Evolutionary conservation across 2,329 filamentous ascomycete genomes (phyloP).

Genomic region (Exophiala sp.): DNA sequence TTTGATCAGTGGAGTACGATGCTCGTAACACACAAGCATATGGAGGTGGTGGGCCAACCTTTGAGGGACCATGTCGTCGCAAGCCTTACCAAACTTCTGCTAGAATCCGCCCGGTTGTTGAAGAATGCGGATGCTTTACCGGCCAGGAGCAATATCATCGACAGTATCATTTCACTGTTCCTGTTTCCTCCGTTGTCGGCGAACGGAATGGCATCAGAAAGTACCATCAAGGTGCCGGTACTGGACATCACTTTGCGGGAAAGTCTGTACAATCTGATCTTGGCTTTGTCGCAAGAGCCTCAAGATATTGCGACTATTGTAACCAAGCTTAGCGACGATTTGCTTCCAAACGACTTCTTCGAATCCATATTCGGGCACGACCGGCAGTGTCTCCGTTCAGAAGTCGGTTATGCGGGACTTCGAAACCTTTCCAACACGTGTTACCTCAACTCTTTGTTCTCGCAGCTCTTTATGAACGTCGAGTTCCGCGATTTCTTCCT

Average conservation of each 20-base stretch:
- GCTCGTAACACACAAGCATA: constrained; percentile 40
- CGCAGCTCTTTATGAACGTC: constrained; percentile 93
- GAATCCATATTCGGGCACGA: constrained; percentile 18
- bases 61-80: constrained; percentile 40
- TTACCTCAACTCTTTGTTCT: constrained; percentile 90
- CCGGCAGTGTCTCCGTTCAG: constrained; percentile 52
- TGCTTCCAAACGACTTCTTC: constrained; percentile 24
- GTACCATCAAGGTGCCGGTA: constrained; percentile 41
- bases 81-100: constrained; percentile 41
- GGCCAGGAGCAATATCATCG: constrained; percentile 39
- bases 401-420: constrained; percentile 81
- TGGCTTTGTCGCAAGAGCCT: constrained; percentile 49
- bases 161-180: constrained; percentile 56
- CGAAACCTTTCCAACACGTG: constrained; percentile 91
- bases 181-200: constrained; percentile 56
- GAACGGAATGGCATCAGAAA: constrained; percentile 21
- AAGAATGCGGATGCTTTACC: constrained; percentile 13
- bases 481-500: constrained; percentile 82
- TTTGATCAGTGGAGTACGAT: constrained; percentile 40
- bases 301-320: constrained; percentile 40
- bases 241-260: constrained; percentile 53
- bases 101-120: constrained; percentile 25
- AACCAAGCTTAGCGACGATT: constrained; percentile 20
- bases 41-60: constrained; percentile 45
- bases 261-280: constrained; percentile 57